A percentile compares a stretch with the other conserved stretches of the same genome.
Evolutionary conservation across 345 rosid genomes (phyloP).

Genomic region (Chamaenerion angustifolium): DNA sequence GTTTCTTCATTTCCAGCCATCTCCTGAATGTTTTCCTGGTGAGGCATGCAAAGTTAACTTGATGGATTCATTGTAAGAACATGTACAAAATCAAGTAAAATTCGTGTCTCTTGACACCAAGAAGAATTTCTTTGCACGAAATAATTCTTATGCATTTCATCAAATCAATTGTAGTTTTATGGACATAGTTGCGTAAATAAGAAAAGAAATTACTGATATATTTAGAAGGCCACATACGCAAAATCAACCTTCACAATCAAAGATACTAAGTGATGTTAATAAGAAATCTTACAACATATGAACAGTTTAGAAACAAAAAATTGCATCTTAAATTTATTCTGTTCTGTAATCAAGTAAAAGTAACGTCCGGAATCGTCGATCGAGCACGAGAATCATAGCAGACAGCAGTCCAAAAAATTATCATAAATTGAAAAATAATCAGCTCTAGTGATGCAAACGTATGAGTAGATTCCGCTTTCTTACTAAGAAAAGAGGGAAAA

Average conservation of each 20-base stretch:
- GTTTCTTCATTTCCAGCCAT: constrained; percentile 63
- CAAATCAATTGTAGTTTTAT: too few relatives aligned
- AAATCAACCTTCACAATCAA: too few relatives aligned
- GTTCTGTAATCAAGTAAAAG: background rate
- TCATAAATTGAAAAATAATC: too few relatives aligned
- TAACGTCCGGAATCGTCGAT: background rate
- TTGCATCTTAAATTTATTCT: background rate
- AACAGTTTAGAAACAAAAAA: background rate
- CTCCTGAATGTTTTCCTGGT: constrained; percentile 20
- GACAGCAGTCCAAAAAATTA: background rate
- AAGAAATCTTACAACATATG: background rate
- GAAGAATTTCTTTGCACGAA: too few relatives aligned
- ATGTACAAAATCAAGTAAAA: background rate
- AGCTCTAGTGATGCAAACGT: background rate
- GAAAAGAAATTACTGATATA: too few relatives aligned
- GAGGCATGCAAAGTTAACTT: constrained; percentile 5
- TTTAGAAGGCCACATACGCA: too few relatives aligned
- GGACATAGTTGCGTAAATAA: too few relatives aligned
- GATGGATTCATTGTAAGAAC: constrained; percentile 1
- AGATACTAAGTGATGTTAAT: too few relatives aligned
- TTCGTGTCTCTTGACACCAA: background rate
- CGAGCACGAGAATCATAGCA: constrained; percentile 2
- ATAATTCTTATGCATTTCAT: too few relatives aligned
- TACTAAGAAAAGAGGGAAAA: background rate
- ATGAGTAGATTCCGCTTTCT: background rate